phyloP scores from a whole-genome alignment of 352 stramenopile species.

The Pythium apleroticum region DNA sequence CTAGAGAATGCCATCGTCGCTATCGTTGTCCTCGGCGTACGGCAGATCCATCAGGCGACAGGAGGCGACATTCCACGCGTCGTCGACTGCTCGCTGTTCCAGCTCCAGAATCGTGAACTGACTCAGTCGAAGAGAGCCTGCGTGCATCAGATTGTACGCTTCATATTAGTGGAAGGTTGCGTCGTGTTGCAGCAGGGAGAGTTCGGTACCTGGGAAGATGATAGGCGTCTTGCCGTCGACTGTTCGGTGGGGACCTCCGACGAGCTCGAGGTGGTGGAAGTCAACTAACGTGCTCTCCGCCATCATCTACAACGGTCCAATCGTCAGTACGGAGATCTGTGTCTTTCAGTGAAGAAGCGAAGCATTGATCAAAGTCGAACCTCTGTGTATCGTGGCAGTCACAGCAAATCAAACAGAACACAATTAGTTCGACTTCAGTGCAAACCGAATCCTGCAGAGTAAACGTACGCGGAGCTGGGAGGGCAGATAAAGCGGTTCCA shows the following conservation, averaged over 20 bases:
- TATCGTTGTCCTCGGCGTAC: constrained; percentile 13
- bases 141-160: neutral
- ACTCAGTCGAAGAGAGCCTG: constrained; percentile 64
- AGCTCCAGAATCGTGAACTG: constrained; percentile 79
- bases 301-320: neutral
- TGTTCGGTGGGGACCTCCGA: constrained; percentile 53
- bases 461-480: constrained; percentile 36
- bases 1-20: neutral
- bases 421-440: neutral
- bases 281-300: neutral
- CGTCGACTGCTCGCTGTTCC: constrained; percentile 46
- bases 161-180: neutral
- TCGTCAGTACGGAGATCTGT: neutral
- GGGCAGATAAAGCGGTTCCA: constrained; percentile 35
- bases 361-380: neutral
- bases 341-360: too few relatives aligned
- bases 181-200: too few relatives aligned
- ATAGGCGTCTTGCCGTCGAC: constrained; percentile 42
- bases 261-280: constrained; percentile 50
- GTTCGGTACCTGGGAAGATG: constrained; percentile 54
- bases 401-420: neutral
- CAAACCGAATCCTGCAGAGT: neutral
- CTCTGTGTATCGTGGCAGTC: neutral
- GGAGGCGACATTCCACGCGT: constrained; percentile 47
- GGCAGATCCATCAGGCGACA: constrained; percentile 19